phyloP scores from a whole-genome alignment of 306 rosid species.

The Lathyrus sativus region DNA sequence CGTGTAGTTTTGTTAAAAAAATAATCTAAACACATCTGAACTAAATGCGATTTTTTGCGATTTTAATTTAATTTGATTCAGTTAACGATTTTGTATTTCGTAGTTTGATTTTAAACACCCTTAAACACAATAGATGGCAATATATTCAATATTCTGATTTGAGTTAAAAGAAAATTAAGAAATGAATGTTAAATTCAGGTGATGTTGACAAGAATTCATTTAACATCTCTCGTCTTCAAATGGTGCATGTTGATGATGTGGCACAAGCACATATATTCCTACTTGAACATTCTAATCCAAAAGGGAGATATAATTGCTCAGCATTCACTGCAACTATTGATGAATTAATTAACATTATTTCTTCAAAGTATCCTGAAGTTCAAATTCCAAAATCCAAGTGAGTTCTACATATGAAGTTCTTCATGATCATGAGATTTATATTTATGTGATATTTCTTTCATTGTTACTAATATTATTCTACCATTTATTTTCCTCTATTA shows the following conservation, averaged over 20 bases:
- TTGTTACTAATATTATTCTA: neutral
- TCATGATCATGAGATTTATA: neutral
- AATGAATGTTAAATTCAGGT: neutral
- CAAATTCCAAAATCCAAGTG: conserved; percentile 48
- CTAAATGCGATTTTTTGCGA: too few relatives aligned
- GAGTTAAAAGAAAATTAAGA: neutral
- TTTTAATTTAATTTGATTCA: too few relatives aligned
- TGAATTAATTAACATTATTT: conserved; percentile 37
- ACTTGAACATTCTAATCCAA: conserved; percentile 49
- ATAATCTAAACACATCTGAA: too few relatives aligned
- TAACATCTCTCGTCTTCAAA: neutral
- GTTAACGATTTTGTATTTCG: too few relatives aligned
- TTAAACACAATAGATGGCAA: neutral
- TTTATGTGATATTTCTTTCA: neutral
- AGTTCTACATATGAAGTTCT: conserved; percentile 39
- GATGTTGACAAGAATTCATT: neutral
- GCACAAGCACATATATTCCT: conserved; percentile 56
- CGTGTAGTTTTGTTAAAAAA: too few relatives aligned
- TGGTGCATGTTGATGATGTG: conserved; percentile 66
- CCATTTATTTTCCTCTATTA: neutral
- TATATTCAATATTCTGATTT: too few relatives aligned
- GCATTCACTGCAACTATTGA: conserved; percentile 34
- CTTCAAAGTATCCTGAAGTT: conserved; percentile 46
- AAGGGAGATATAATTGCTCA: conserved; percentile 64
- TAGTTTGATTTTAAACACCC: too few relatives aligned